Evolutionary conservation across 371 early-diverging fungal species (phyloP).

Genomic region (Lichtheimia ramosa): DNA sequence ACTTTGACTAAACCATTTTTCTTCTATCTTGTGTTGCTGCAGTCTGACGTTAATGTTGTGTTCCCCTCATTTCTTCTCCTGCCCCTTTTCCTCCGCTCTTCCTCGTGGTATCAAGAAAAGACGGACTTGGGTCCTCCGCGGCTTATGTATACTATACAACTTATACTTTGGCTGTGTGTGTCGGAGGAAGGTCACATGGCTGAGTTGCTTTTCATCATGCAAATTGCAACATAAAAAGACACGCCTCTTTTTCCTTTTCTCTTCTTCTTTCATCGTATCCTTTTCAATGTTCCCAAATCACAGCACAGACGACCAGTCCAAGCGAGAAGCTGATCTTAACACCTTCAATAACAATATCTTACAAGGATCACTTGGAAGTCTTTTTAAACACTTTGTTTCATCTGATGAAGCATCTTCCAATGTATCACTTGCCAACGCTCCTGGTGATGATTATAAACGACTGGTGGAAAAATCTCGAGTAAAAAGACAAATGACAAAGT

Average conservation of each 20-base stretch:
- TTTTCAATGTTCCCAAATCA: background rate
- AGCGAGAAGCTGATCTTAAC: background rate
- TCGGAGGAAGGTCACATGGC: no score
- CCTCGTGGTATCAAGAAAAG: no score
- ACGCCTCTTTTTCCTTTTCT: background rate
- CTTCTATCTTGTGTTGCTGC: no score
- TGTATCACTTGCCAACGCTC: background rate
- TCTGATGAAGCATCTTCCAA: background rate
- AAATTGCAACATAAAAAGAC: background rate
- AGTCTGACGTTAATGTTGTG: no score
- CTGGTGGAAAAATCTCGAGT: slow-evolving; percentile 25
- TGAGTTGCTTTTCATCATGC: background rate
- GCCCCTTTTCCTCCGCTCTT: no score
- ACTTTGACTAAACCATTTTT: no score
- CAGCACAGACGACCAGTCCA: background rate
- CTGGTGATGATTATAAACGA: slow-evolving; percentile 31
- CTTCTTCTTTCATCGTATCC: background rate
- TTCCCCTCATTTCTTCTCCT: no score
- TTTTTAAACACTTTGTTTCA: background rate
- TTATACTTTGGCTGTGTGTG: no score
- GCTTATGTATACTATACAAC: no score
- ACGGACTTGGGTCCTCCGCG: no score
- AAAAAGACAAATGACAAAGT: slow-evolving; percentile 5
- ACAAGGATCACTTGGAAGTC: background rate
- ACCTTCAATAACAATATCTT: background rate